A percentile compares a stretch with the other conserved stretches of the same genome.
Conservation (phyloP, 305 asterid species). For the Petunia hybrid region DNA sequence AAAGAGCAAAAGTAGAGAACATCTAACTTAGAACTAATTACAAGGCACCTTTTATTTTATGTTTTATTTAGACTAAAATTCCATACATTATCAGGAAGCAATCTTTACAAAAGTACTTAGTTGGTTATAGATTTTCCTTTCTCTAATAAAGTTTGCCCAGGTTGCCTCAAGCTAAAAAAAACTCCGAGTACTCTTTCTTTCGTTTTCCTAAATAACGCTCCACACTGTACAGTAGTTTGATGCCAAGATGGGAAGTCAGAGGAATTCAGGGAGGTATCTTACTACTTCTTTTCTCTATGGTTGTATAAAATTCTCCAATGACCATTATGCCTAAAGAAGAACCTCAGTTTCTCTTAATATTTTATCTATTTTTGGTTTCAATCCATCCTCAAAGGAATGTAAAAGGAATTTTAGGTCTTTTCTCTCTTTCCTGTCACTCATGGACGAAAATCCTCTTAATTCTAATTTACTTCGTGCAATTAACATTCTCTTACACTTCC, state of each 20-base stretch:
- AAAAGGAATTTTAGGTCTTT: not conserved
- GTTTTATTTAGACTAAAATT: not conserved
- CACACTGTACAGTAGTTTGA: too few species aligned
- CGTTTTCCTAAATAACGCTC: too few species aligned
- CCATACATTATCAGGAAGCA: not conserved
- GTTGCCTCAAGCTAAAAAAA: too few species aligned
- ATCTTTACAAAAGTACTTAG: not conserved
- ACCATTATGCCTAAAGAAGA: constrained; percentile 7
- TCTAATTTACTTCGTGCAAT: constrained; percentile 5
- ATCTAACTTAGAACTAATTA: too few species aligned
- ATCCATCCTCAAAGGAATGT: not conserved
- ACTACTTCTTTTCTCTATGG: not conserved
- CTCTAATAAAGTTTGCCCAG: not conserved
- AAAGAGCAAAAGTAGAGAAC: too few species aligned
- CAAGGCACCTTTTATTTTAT: not conserved
- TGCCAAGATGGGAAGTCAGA: too few species aligned
- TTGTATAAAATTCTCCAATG: not conserved
- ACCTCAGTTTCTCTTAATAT: not conserved
- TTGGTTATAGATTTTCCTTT: not conserved
- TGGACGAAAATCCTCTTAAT: not conserved
- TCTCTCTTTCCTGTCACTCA: not conserved
- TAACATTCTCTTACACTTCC: constrained; percentile 9
- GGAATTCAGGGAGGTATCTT: not conserved
- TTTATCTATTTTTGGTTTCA: constrained; percentile 13
- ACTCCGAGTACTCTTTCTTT: too few species aligned